Evolutionary conservation across 1,284 basidiomycete species (phyloP).

Genomic region (Cutaneotrichosporon cavernicola): DNA sequence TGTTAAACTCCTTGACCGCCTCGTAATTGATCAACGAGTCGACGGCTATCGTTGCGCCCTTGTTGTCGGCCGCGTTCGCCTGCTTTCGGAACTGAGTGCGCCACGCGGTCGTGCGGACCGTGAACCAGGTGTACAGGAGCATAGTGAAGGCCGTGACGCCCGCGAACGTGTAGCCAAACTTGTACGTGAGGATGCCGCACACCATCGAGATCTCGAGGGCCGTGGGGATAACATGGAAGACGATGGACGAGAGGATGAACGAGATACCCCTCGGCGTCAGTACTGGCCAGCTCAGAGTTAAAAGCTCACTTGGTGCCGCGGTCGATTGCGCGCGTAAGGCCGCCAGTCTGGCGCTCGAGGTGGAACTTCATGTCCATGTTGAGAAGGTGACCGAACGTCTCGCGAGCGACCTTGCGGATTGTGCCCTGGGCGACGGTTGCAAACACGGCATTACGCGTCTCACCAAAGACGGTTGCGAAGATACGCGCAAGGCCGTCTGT

Average conservation of each 20-base stretch:
- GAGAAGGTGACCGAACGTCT: slow-evolving; percentile 90
- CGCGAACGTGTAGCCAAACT: slow-evolving; percentile 96
- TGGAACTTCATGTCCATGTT: slow-evolving; percentile 91
- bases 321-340: slow-evolving; percentile 93
- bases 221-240: slow-evolving; percentile 94
- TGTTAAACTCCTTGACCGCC: slow-evolving; percentile 99
- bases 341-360: slow-evolving; percentile 89
- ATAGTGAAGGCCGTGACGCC: slow-evolving; percentile 83
- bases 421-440: slow-evolving; percentile 93
- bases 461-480: slow-evolving; percentile 83
- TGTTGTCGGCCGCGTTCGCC: slow-evolving; percentile 95
- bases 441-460: slow-evolving; percentile 93
- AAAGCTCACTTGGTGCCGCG: slow-evolving; percentile 83
- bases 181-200: slow-evolving; percentile 95
- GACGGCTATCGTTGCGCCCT: slow-evolving; percentile 87
- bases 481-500: slow-evolving; percentile 87
- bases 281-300: not conserved
- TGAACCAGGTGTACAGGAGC: slow-evolving; percentile 94
- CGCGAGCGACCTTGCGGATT: slow-evolving; percentile 85
- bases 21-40: slow-evolving; percentile 98
- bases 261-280: slow-evolving; percentile 74
- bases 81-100: slow-evolving; percentile 89
- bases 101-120: slow-evolving; percentile 93
- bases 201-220: slow-evolving; percentile 95
- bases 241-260: slow-evolving; percentile 86